A percentile compares a stretch with the other conserved stretches of the same genome.
These are phyloP conservation scores for Gentiana macrophylla DNA, from an alignment of 257 asterid species.

Conservation along the genomic window DNA sequence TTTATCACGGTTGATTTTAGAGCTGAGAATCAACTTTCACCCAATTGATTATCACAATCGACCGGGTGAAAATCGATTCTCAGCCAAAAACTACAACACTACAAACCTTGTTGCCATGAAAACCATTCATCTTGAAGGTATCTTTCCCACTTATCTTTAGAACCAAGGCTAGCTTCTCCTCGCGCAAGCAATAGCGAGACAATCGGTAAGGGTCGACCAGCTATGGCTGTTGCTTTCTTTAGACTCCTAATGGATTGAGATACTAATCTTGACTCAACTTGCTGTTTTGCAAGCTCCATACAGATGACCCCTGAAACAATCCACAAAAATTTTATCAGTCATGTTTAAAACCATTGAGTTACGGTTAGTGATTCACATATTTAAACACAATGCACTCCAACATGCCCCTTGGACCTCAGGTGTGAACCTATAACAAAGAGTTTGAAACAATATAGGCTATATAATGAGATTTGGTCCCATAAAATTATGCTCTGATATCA, in stretches of 20 bases:
- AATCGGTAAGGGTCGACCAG: slow-evolving; percentile 43
- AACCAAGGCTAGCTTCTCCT: slow-evolving; percentile 91
- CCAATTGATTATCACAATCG: neutral
- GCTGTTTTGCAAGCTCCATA: slow-evolving; percentile 78
- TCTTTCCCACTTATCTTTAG: slow-evolving; percentile 59
- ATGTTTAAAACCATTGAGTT: too few species aligned
- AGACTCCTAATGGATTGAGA: slow-evolving; percentile 62
- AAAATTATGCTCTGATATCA: too few species aligned
- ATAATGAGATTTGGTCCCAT: too few species aligned
- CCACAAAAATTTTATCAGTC: neutral
- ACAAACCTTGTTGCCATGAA: slow-evolving; percentile 80
- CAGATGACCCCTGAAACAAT: slow-evolving; percentile 61
- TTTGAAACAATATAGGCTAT: too few species aligned
- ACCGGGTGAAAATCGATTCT: neutral
- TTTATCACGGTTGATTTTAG: neutral
- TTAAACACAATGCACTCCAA: too few species aligned
- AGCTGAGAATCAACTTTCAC: neutral
- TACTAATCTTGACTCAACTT: slow-evolving; percentile 59
- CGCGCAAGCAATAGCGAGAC: slow-evolving; percentile 68
- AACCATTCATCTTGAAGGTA: slow-evolving; percentile 67
- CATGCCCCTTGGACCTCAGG: too few species aligned
- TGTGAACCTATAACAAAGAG: too few species aligned
- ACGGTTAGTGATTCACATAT: too few species aligned
- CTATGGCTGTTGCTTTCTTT: slow-evolving; percentile 49
- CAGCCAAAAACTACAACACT: neutral